Conservation (phyloP, 306 rosid genomes). For the Sicyos edulis region DNA sequence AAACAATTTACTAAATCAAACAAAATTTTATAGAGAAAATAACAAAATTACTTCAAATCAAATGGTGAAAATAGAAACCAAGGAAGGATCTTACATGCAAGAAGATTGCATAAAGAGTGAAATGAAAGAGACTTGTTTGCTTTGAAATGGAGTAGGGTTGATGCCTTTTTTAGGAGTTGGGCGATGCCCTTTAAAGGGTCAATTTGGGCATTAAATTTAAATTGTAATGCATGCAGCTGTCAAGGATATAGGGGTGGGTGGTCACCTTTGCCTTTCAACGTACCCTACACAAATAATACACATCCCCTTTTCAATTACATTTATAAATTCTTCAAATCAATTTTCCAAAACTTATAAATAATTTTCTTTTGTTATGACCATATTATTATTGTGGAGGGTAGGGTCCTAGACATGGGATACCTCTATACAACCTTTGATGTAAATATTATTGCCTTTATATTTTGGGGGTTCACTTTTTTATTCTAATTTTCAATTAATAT, state of each 20-base stretch:
- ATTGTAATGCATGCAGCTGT: constrained; percentile 3
- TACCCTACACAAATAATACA: constrained; percentile 19
- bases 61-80: neutral
- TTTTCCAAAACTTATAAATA: neutral
- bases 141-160: neutral
- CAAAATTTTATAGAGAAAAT: neutral
- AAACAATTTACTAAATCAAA: neutral
- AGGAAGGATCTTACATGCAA: neutral
- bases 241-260: constrained; percentile 1
- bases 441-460: no score
- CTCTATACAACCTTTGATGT: neutral
- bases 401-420: neutral
- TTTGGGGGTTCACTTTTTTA: no score
- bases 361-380: neutral
- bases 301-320: neutral
- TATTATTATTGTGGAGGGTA: constrained; percentile 4
- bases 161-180: neutral
- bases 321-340: neutral
- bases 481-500: no score
- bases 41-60: constrained; percentile 5
- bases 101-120: neutral
- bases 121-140: neutral
- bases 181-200: neutral
- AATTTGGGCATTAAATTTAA: neutral
- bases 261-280: constrained; percentile 13